phyloP scores from a whole-genome alignment of 305 asterid genomes.

The Fraxinus sp. region DNA sequence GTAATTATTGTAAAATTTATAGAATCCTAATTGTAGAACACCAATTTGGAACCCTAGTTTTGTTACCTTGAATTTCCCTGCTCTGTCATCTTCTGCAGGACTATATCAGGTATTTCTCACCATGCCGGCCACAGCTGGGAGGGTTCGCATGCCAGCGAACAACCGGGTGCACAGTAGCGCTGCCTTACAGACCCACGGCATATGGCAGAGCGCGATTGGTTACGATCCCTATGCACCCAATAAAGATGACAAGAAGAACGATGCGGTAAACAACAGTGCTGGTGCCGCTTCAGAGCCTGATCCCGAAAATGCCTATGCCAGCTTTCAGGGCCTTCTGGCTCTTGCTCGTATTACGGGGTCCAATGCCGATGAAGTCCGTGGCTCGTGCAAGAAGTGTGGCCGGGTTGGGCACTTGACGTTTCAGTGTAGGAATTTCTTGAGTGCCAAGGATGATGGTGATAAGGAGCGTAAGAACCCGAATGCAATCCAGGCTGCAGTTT shows the following conservation, averaged over 20 bases:
- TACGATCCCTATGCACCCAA: conserved; percentile 64
- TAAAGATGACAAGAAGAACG: conserved; percentile 52
- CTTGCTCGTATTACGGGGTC: conserved; percentile 86
- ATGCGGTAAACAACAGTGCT: conserved; percentile 16
- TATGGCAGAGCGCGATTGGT: conserved; percentile 62
- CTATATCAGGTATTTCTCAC: conserved; percentile 2
- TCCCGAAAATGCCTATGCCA: conserved; percentile 77
- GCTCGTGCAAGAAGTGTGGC: conserved; percentile 90
- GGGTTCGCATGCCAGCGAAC: conserved; percentile 66
- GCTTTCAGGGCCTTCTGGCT: conserved; percentile 88
- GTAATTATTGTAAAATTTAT: too few species aligned
- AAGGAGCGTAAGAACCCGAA: conserved; percentile 50
- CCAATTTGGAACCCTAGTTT: background rate
- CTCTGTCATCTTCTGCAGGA: background rate
- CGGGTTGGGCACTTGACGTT: conserved; percentile 91
- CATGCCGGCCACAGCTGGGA: conserved; percentile 67
- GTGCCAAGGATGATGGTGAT: conserved; percentile 62
- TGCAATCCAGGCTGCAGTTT: conserved; percentile 57
- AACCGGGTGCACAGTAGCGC: conserved; percentile 65
- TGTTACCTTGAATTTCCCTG: background rate
- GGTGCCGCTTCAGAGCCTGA: conserved; percentile 66
- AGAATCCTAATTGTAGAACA: background rate
- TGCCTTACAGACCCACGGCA: conserved; percentile 56
- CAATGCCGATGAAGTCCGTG: conserved; percentile 86
- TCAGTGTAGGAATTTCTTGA: conserved; percentile 92